Evolutionary conservation across 352 stramenopile species (phyloP).

Genomic region (Pythium aquatile): DNA sequence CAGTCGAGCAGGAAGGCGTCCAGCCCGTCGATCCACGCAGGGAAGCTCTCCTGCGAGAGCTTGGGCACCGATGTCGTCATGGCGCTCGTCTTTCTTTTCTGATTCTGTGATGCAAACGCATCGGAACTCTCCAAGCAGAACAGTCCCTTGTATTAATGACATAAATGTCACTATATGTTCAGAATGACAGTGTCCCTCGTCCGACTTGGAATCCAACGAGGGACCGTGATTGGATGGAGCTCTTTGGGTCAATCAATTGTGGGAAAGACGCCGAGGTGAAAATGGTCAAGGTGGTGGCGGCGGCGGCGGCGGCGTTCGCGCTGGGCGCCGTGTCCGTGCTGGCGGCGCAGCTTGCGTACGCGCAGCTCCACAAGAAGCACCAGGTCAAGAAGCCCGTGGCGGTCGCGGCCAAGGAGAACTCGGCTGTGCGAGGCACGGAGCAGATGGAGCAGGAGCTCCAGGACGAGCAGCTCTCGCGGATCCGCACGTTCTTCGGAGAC

Average conservation of each 20-base stretch:
- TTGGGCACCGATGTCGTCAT: slow-evolving; percentile 30
- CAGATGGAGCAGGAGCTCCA: slow-evolving; percentile 52
- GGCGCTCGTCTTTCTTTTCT: background rate
- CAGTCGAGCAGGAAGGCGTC: slow-evolving; percentile 85
- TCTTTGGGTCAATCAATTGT: background rate
- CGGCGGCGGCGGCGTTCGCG: slow-evolving; percentile 45
- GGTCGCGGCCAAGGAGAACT: slow-evolving; percentile 6
- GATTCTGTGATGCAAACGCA: slow-evolving; percentile 1
- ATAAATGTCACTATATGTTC: slow-evolving; percentile 13
- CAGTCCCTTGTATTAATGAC: background rate
- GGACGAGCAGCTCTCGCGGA: slow-evolving; percentile 90
- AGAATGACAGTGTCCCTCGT: background rate
- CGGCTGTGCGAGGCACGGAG: slow-evolving; percentile 24
- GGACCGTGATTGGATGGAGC: slow-evolving; percentile 2
- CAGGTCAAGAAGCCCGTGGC: slow-evolving; percentile 2
- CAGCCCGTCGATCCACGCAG: slow-evolving; percentile 51
- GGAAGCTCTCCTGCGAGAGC: slow-evolving; percentile 10
- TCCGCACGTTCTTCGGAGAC: slow-evolving; percentile 93
- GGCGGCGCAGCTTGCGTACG: slow-evolving; percentile 43
- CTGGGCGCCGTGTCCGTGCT: slow-evolving; percentile 48
- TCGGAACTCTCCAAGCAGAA: background rate
- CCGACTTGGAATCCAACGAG: background rate
- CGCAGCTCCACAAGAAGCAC: slow-evolving; percentile 31
- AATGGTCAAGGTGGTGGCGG: slow-evolving; percentile 61
- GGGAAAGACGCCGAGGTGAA: background rate